phyloP scores from a whole-genome alignment of 108 stramenopile species.

The Nannochloropsis salina region DNA sequence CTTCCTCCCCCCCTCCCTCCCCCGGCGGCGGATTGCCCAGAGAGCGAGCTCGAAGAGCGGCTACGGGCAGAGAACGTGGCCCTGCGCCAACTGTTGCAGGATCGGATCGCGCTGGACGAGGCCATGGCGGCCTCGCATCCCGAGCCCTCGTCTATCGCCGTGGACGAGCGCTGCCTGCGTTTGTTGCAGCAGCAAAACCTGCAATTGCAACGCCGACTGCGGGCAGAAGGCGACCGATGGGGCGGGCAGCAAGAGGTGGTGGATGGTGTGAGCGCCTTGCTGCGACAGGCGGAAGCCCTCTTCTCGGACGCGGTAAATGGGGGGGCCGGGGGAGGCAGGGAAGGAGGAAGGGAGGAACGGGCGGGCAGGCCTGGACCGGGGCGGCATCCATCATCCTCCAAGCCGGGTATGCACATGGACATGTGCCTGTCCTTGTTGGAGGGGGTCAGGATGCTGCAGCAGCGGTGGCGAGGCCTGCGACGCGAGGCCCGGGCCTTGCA shows the following conservation, averaged over 20 bases:
- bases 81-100: not conserved
- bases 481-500: not conserved
- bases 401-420: not conserved
- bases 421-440: not conserved
- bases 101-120: not conserved
- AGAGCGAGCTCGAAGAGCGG: not conserved
- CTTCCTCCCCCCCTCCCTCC: not conserved
- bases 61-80: not conserved
- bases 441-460: not conserved
- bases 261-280: not conserved
- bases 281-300: no score
- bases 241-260: not conserved
- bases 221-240: not conserved
- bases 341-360: not conserved
- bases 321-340: not conserved
- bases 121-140: not conserved
- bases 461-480: not conserved
- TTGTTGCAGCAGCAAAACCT: not conserved
- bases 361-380: not conserved
- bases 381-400: not conserved
- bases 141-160: not conserved
- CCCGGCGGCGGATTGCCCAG: not conserved
- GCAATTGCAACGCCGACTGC: not conserved
- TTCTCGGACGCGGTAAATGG: not conserved
- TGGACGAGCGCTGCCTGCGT: not conserved